A percentile compares a stretch with the other conserved stretches of the same genome.
Evolutionary conservation across 2,329 filamentous ascomycete species (phyloP).

Genomic region (Penicillium sp.): DNA sequence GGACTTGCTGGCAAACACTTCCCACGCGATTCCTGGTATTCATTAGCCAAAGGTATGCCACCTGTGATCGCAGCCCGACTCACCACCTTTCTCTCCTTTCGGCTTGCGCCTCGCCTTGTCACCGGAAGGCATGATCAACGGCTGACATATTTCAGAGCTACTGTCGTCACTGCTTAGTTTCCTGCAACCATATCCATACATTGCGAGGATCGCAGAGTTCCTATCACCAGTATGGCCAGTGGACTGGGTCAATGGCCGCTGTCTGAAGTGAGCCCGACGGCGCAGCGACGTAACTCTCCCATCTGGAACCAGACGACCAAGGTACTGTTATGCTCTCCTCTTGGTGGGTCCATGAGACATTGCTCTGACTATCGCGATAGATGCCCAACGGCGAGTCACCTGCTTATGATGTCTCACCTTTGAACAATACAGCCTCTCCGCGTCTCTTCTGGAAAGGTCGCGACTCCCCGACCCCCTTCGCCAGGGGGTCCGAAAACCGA

Average conservation of each 20-base stretch:
- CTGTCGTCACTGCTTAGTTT: slow-evolving; percentile 3
- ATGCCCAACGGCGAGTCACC: slow-evolving; percentile 71
- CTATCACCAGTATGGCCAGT: slow-evolving; percentile 57
- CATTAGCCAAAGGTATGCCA: slow-evolving; percentile 22
- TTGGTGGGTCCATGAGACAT: not conserved
- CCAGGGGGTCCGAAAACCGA: slow-evolving; percentile 67
- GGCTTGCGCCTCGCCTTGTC: not conserved
- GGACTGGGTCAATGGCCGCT: slow-evolving; percentile 67
- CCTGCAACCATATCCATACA: not conserved
- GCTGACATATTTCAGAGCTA: slow-evolving; percentile 16
- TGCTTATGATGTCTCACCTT: slow-evolving; percentile 80
- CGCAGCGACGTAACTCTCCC: slow-evolving; percentile 85
- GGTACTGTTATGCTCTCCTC: slow-evolving; percentile 49
- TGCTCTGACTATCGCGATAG: slow-evolving; percentile 53
- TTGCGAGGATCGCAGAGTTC: no score
- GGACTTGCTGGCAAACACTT: slow-evolving; percentile 17
- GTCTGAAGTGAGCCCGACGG: slow-evolving; percentile 82
- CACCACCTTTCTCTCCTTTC: not conserved
- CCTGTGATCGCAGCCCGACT: not conserved
- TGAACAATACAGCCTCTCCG: slow-evolving; percentile 64
- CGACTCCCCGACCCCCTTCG: slow-evolving; percentile 65
- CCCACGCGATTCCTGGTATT: slow-evolving; percentile 16
- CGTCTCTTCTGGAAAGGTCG: slow-evolving; percentile 85
- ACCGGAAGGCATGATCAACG: slow-evolving; percentile 5
- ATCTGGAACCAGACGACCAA: slow-evolving; percentile 76